Percentiles rank a stretch among this genome's conserved stretches.
Conservation (phyloP, 2,329 filamentous ascomycete species). For the Cladosporium sp. region DNA sequence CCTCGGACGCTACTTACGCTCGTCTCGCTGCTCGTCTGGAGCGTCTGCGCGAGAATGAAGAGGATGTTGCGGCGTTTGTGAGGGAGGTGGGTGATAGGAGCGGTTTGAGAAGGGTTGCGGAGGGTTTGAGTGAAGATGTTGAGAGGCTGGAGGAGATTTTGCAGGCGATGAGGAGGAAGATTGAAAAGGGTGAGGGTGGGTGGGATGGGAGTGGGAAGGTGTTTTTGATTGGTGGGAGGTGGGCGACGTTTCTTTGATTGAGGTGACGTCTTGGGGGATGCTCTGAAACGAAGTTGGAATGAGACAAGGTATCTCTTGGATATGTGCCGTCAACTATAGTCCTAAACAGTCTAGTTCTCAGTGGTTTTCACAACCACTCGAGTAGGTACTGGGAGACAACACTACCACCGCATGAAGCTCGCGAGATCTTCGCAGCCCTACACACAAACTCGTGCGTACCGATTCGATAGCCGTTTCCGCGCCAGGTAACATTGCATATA, state of each 20-base stretch:
- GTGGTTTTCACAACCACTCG: not conserved
- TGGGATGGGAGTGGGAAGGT: constrained; percentile 35
- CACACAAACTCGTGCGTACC: not conserved
- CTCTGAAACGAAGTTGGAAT: not conserved
- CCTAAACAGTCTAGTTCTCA: too few relatives aligned
- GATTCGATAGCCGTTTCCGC: not conserved
- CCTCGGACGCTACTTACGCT: not conserved
- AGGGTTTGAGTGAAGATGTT: constrained; percentile 55
- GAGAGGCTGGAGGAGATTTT: constrained; percentile 66
- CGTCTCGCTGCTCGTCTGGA: not conserved
- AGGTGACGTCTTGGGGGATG: not conserved
- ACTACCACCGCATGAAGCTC: too few relatives aligned
- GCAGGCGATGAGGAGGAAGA: constrained; percentile 70
- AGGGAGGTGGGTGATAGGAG: constrained; percentile 68
- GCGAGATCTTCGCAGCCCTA: not conserved
- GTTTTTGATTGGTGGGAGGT: not conserved
- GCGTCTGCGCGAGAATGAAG: not conserved
- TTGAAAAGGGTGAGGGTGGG: constrained; percentile 64
- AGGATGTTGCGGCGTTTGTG: constrained; percentile 38
- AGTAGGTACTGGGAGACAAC: too few relatives aligned
- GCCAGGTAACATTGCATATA: not conserved
- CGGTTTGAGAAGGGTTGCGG: constrained; percentile 43
- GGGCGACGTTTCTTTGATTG: not conserved
- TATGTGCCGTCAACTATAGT: not conserved
- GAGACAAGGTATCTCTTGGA: not conserved